Base-by-base conservation (phyloP, 257 asterid species). In the Lithospermum erythrorhizon region DNA sequence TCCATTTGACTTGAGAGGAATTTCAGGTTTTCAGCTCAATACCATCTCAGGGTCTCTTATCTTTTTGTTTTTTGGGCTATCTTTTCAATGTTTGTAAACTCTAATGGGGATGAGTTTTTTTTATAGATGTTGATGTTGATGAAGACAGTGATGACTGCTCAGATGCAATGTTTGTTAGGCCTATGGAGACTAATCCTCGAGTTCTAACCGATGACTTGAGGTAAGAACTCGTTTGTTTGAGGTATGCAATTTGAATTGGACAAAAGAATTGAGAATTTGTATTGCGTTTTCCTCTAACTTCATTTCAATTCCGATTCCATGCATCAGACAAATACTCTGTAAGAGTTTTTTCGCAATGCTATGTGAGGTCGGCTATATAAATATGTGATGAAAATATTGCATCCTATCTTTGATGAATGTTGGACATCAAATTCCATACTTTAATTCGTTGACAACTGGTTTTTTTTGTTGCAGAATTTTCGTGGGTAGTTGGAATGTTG, bases 401-500 rank as follows among this genome's bases (percentile, higher is more conserved):
- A 45, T 20, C 24, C 19, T 22, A 27, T 19, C 8, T 27, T 23
- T 18, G 18, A 23, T 23, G 17, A n/a, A 10, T 19, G 5, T 27
- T 27, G 32, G 7, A 27, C 32, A 27, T 27, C 32, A 2, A 9
- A 60, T 1, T 45, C n/a, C 27, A n/a, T 27, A 21, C 16, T 29
- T 56, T 16, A 45, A 52, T 17, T 30, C 6, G 0, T 15, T 55
- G 4, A 45, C 19, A 57, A 45, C 14, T 19, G 17, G 2, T 16
- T 72, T 60, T n/a, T 19, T 45, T 5, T 20, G 27, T 63, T 70
- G 55, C 75, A 90, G 97, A 76, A 78, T 90, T 24, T 90, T 87
- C 51, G 95, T 90, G 75, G 96, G 97, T 15, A 90, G 90, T 49
- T 90, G 97, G 97, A 90, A 90, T 74, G 97, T 87, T 59, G 96